phyloP scores from a whole-genome alignment of 1,284 basidiomycete genomes.

The Neonothopanus nambi region DNA sequence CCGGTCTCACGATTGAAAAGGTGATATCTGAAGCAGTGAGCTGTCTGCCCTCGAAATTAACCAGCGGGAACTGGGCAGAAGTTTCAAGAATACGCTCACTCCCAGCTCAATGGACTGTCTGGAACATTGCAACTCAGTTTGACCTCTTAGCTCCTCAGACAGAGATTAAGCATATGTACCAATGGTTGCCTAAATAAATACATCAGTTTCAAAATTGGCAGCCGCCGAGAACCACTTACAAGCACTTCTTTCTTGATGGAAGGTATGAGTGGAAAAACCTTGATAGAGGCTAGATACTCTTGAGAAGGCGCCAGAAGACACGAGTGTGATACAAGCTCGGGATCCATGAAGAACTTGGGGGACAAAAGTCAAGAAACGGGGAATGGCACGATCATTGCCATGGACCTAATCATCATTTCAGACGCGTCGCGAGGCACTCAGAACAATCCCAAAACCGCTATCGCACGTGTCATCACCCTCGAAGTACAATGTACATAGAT shows the following conservation, averaged over 20 bases:
- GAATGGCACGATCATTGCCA: background rate
- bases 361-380: background rate
- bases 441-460: conserved; percentile 1
- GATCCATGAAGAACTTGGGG: conserved; percentile 42
- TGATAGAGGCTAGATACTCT: conserved; percentile 58
- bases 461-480: background rate
- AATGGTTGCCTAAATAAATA: conserved; percentile 50
- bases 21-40: conserved; percentile 83
- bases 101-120: conserved; percentile 84
- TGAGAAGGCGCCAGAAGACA: conserved; percentile 53
- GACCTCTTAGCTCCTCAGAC: background rate
- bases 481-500: too few species aligned
- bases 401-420: background rate
- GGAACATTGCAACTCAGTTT: conserved; percentile 15
- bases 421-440: background rate
- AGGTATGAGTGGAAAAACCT: conserved; percentile 76
- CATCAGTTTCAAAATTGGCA: conserved; percentile 12
- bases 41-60: conserved; percentile 46
- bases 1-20: conserved; percentile 78
- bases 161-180: conserved; percentile 33
- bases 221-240: conserved; percentile 41
- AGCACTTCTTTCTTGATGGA: conserved; percentile 67
- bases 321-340: conserved; percentile 40
- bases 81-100: conserved; percentile 47
- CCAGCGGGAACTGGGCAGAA: background rate